Evolutionary conservation across 2,329 filamentous ascomycete species (phyloP).

Genomic region (Aureobasidium sp.): DNA sequence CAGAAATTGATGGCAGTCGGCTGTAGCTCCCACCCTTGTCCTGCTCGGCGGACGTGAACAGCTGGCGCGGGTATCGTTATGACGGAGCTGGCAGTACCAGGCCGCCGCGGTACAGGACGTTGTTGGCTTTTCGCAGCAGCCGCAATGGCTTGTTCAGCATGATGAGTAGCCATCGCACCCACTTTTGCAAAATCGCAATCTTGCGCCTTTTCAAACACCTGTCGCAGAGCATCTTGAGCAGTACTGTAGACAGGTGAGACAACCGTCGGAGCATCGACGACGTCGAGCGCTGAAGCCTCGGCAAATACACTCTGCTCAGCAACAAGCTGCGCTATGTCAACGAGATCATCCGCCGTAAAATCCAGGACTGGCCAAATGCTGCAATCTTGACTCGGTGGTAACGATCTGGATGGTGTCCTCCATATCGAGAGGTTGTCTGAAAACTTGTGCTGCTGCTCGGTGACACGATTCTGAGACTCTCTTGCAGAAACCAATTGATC

Average conservation of each 20-base stretch:
- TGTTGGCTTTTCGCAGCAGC: conserved; percentile 19
- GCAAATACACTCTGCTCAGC: conserved; percentile 23
- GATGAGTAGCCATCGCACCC: conserved; percentile 20
- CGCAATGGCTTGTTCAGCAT: conserved; percentile 6
- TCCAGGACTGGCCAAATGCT: conserved; percentile 16
- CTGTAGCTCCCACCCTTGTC: conserved; percentile 61
- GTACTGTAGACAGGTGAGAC: neutral
- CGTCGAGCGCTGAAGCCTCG: neutral
- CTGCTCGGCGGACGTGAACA: conserved; percentile 61
- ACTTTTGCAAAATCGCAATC: conserved; percentile 21
- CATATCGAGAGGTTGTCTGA: neutral
- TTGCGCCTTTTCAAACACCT: conserved; percentile 15
- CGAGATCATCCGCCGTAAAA: conserved; percentile 23
- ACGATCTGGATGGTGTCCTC: neutral
- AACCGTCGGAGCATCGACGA: neutral
- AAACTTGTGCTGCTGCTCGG: neutral
- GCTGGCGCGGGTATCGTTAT: conserved; percentile 61
- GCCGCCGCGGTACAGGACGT: conserved; percentile 22
- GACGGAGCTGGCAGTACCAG: conserved; percentile 20
- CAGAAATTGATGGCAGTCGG: conserved; percentile 70
- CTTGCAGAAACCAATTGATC: neutral
- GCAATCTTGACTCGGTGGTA: neutral
- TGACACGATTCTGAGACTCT: neutral
- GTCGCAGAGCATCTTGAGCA: conserved; percentile 11
- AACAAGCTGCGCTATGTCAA: conserved; percentile 27